Evolutionary conservation across 176 grass and related monocot species (phyloP), one percentile per base, ranked within the genome.

Genomic region (Rhynchospora pubera): DNA sequence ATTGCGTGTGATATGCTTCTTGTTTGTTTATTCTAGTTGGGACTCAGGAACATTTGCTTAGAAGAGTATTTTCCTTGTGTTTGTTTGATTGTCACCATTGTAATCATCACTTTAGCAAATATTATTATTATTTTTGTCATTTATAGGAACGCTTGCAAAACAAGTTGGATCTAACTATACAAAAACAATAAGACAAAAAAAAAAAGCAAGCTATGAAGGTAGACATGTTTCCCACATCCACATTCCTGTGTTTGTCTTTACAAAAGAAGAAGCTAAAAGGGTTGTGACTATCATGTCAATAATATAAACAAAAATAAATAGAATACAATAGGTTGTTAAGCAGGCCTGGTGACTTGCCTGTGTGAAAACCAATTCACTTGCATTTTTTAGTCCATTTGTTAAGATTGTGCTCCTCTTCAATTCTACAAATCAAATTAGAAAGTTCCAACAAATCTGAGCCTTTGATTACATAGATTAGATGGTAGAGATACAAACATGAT

Each of bases 61-160:
- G 72, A 76, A 76, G 72, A 53, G 53, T 47, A 76, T 32, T n/a
- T 70, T 76, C 48, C 24, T 55, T 75, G 46, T 76, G 72, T 55
- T 76, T 76, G 72, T 76, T 76, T 53, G 72, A 55, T 30, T 53
- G 72, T 76, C 72, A 47, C 23, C 72, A 76, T 76, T 76, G 48
- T 6, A 15, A 53, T 73, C 69, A 73, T 73, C 69, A 73, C 45
- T 47, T 73, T 23, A 39, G 34, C 50, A 23, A 48, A 45, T 13
- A 73, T 9, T 75, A 28, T 14, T 32, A 15, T 28, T 53, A 45
- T 44, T 42, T 39, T 69, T n/a, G 65, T 69, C 26, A 69, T 44
- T 69, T 45, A 9, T n/a, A n/a, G 65, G 39, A 69, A 45, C 6
- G 71, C 47, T 75, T 53, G 23, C 22, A 55, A 73, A 15, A 76